Base-by-base conservation (phyloP, 352 stramenopile genomes). In the Pythium volutum region DNA sequence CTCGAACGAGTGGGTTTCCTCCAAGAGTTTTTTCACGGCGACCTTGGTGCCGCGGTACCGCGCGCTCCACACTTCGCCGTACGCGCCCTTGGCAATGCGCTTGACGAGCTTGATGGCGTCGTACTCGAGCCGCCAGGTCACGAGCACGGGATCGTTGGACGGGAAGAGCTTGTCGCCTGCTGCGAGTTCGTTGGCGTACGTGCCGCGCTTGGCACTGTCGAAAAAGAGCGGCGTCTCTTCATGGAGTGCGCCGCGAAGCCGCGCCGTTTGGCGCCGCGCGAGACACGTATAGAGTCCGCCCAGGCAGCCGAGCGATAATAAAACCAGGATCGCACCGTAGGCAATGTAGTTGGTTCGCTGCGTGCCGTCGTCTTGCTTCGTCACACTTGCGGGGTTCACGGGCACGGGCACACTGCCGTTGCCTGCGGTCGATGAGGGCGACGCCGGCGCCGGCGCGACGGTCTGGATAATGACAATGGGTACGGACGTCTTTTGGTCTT, bases 171-270 rank as follows among this genome's bases (percentile, higher is more conserved):
- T 77, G 54, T 89, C 77, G 31, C 74, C 78, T 0, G 74, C 76
- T 12, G 73, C 74, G 26, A 89, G 68, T 34, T 89, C 79, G 38
- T 79, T 77, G 56, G 85, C 70, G 63, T 89, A 89, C 47, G 38
- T 73, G 16, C 66, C 63, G 25, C 79, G 74, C 69, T 80, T 73
- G 54, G 75, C 79, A 23, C 82, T 84, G 60, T 89, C 79, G 39
- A 89, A 89, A 67, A 87, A 89, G 36, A 89, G 59, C 26, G 79
- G 79, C 20, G 79, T 89, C n/a, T 82, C 73, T 47, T 89, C 79
- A 50, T 89, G 79, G n/a, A 89, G 68, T 27, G 69, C 79, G 29
- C 80, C 77, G 31, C 75, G 77, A 22, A 81, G 52, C 0, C 69
- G 67, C 26, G 69, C 71, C 10, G 68, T 71, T 23, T 67, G 69